A percentile compares a stretch with the other conserved stretches of the same genome.
Evolutionary conservation across 2,329 filamentous ascomycete genomes (phyloP).

Genomic region (Phialophora tarda): DNA sequence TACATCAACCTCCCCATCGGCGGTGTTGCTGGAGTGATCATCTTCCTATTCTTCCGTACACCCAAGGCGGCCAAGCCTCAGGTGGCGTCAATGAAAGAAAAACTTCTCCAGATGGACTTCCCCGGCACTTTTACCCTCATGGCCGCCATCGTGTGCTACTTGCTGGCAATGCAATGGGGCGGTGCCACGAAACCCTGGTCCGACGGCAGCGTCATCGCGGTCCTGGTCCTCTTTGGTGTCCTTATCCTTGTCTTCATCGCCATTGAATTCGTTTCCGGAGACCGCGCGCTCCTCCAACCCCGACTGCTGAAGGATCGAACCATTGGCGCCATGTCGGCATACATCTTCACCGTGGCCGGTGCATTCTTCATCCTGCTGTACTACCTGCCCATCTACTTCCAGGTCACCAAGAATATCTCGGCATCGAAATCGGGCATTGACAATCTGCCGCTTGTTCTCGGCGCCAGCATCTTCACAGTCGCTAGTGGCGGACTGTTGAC

Average conservation of each 20-base stretch:
- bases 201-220: constrained; percentile 51
- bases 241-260: constrained; percentile 46
- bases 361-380: constrained; percentile 50
- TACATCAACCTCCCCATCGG: constrained; percentile 47
- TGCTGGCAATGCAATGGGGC: constrained; percentile 57
- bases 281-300: constrained; percentile 49
- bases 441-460: constrained; percentile 52
- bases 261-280: constrained; percentile 47
- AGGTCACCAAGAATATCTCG: constrained; percentile 46
- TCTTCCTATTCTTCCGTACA: constrained; percentile 42
- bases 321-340: constrained; percentile 46
- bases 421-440: constrained; percentile 49
- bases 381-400: constrained; percentile 58
- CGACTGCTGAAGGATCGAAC: constrained; percentile 49
- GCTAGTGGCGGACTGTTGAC: constrained; percentile 44
- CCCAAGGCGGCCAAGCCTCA: constrained; percentile 38
- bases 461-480: constrained; percentile 44
- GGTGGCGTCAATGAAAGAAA: constrained; percentile 43
- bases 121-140: constrained; percentile 51
- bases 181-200: constrained; percentile 48
- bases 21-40: constrained; percentile 38
- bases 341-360: constrained; percentile 47
- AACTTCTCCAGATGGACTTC: constrained; percentile 54
- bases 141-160: constrained; percentile 47
- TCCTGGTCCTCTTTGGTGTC: constrained; percentile 52